These are phyloP conservation scores for Saccharomycopsis crataegensis DNA, from an alignment of 1,139 yeast species.

Conservation along the genomic window DNA sequence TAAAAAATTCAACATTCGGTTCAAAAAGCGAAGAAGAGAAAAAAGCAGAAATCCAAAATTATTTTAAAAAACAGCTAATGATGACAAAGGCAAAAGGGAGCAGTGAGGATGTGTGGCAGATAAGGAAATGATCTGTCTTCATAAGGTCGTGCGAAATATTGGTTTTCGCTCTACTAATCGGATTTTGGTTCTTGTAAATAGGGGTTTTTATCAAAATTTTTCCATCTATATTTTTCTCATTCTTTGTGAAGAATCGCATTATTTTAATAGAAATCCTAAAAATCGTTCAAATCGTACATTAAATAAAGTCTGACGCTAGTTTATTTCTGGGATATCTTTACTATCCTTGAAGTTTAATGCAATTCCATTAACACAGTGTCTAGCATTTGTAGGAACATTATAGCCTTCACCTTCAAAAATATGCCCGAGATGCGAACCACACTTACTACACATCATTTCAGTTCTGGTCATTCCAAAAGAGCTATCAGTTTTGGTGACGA, in stretches of 20 bases:
- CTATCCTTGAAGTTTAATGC: slow-evolving; percentile 52
- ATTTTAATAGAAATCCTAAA: not conserved
- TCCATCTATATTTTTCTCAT: not conserved
- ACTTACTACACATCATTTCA: slow-evolving; percentile 81
- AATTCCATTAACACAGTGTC: slow-evolving; percentile 92
- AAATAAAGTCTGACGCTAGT: not conserved
- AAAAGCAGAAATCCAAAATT: slow-evolving; percentile 54
- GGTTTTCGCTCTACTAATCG: too few relatives aligned
- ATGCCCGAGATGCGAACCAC: slow-evolving; percentile 95
- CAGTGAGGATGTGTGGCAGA: slow-evolving; percentile 79
- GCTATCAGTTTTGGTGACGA: slow-evolving; percentile 52
- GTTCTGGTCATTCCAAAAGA: slow-evolving; percentile 72
- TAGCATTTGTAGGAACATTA: slow-evolving; percentile 78
- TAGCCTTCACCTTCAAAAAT: slow-evolving; percentile 94
- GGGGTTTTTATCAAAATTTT: not conserved
- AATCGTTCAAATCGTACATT: not conserved
- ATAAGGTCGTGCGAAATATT: not conserved
- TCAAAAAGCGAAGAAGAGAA: slow-evolving; percentile 40
- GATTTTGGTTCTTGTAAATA: too few relatives aligned
- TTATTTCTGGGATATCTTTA: slow-evolving; percentile 1
- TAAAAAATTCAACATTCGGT: slow-evolving; percentile 48
- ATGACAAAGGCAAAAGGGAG: slow-evolving; percentile 59
- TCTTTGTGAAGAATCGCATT: not conserved
- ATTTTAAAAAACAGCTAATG: slow-evolving; percentile 56
- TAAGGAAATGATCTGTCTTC: slow-evolving; percentile 21